Evolutionary conservation across 2,329 filamentous ascomycete species (phyloP), one percentile per base, ranked within the genome.

Genomic region (Cercospora sp.): DNA sequence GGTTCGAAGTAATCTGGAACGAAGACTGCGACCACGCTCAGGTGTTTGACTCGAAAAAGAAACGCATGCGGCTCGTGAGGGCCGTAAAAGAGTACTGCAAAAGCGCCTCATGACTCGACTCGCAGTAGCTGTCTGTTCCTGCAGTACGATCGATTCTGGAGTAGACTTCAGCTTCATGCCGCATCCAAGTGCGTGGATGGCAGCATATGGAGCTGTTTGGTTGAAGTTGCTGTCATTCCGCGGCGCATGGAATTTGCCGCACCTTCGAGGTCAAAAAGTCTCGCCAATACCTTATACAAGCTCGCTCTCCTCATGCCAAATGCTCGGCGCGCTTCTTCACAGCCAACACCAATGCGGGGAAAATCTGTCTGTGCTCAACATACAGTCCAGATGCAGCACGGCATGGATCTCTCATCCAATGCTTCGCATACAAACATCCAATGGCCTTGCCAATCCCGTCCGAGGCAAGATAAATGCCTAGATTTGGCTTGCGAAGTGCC

Each of bases 21-120:
- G 82, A 85, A 1, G 80, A 82, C 4, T 79, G 88, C 57, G 88
- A 91, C 75, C 89, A 91, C 76, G 87, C 87, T n/a, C 88, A 91
- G 74, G 83, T 85, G 0, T 89, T 71, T 36, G 69, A 89, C 76
- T 80, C 84, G 60, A 75, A 72, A 59, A 70, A 55, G 53, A 64
- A 64, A 31, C 23, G 69, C 8, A 60, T 39, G 9, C 67, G 53
- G 36, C 60, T 71, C 1, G 62, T 71, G 4, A 8, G 33, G 5
- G 67, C 61, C 9, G 69, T 69, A 2, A 64, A 33, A 42, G 61
- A 8, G 28, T 71, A 71, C 18, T 71, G 69, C 58, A 53, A 66
- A 36, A 2, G 18, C 6, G 18, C 10, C 10, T 6, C 6, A 58
- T 45, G 31, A 58, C 7, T 20, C 12, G 23, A 3, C 3, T 48